These are phyloP conservation scores for Diaporthe vexans DNA, from an alignment of 2,329 filamentous ascomycete genomes.

Conservation along the genomic window DNA sequence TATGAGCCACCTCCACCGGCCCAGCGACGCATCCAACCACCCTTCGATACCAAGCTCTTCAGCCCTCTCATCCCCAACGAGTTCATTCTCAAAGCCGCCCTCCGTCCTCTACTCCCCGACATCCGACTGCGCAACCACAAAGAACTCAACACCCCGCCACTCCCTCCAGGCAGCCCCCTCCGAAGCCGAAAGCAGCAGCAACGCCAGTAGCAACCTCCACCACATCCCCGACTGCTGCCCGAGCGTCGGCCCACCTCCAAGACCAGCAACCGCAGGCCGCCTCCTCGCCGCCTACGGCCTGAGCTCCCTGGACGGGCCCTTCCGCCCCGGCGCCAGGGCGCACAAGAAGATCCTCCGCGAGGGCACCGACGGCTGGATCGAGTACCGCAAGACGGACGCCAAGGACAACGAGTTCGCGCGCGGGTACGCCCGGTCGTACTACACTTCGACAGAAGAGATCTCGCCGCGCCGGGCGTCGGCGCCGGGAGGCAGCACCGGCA, in stretches of 20 bases:
- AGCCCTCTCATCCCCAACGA: constrained; percentile 5
- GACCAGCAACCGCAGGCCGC: constrained; percentile 58
- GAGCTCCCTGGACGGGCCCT: constrained; percentile 63
- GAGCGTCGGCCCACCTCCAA: constrained; percentile 38
- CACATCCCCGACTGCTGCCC: constrained; percentile 43
- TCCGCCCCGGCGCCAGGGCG: constrained; percentile 64
- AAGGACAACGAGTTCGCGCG: constrained; percentile 61
- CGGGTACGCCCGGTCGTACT: constrained; percentile 68
- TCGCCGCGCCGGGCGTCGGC: constrained; percentile 16
- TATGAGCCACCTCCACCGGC: constrained; percentile 44
- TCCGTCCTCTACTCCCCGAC: constrained; percentile 37
- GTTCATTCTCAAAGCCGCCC: constrained; percentile 34
- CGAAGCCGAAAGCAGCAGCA: constrained; percentile 10
- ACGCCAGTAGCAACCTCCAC: constrained; percentile 6
- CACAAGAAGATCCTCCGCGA: constrained; percentile 62
- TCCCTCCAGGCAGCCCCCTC: constrained; percentile 22
- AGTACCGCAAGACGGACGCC: constrained; percentile 62
- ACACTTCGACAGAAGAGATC: constrained; percentile 51
- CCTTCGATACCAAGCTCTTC: neutral
- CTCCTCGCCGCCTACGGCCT: constrained; percentile 69
- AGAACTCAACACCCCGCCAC: constrained; percentile 41
- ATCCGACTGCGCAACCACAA: constrained; percentile 29
- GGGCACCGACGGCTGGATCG: constrained; percentile 64
- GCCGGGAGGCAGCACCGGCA: neutral
- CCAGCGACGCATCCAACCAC: constrained; percentile 24